Percentiles rank a stretch among this genome's conserved stretches.
These are phyloP conservation scores for Paecilomyces niveus DNA, from an alignment of 2,329 filamentous ascomycete genomes.

Conservation along the genomic window DNA sequence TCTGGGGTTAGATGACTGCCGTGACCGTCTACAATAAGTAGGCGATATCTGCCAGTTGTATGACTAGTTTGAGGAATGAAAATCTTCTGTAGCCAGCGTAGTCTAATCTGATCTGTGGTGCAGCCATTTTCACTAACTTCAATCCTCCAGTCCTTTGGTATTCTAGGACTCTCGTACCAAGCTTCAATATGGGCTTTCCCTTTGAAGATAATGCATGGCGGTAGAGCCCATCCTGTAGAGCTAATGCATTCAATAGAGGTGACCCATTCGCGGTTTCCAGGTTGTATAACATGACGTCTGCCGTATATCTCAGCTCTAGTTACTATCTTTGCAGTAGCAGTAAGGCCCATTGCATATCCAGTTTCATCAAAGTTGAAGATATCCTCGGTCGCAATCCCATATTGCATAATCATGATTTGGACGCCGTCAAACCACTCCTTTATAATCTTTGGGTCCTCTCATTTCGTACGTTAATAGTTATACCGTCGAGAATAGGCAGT, in stretches of 20 bases:
- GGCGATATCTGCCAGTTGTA: neutral
- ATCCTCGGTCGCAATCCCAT: neutral
- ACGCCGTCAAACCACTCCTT: neutral
- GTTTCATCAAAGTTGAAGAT: neutral
- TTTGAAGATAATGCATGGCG: neutral
- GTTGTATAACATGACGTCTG: neutral
- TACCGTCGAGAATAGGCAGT: neutral
- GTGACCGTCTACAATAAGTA: neutral
- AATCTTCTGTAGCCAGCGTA: neutral
- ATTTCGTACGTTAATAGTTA: neutral
- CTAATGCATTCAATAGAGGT: neutral
- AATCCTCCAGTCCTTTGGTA: neutral
- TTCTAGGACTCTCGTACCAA: neutral
- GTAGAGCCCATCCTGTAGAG: neutral
- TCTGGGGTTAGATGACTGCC: neutral
- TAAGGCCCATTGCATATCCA: neutral
- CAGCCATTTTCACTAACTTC: neutral
- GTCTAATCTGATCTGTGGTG: neutral
- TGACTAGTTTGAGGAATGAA: neutral
- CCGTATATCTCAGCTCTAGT: neutral
- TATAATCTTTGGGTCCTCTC: neutral
- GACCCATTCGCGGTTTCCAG: neutral
- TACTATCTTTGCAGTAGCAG: neutral
- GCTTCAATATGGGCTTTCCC: neutral
- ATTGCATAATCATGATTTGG: neutral